Evolutionary conservation across 345 rosid species (phyloP).

Genomic region (Citrus cavaleriei): DNA sequence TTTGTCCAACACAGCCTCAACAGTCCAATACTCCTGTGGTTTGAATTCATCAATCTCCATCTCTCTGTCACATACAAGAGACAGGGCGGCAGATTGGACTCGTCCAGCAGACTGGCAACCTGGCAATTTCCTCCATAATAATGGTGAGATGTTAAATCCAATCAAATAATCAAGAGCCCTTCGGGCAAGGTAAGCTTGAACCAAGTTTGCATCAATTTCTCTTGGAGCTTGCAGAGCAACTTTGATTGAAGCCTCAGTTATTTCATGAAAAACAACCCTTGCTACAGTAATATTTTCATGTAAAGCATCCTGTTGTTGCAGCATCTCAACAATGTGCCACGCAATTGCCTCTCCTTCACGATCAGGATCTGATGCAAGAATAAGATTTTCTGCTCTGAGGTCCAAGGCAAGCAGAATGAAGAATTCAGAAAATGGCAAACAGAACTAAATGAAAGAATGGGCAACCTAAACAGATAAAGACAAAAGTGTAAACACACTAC

Average conservation of each 20-base stretch:
- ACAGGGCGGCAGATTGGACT: slow-evolving; percentile 96
- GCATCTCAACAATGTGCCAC: slow-evolving; percentile 99
- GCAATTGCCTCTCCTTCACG: slow-evolving; percentile 99
- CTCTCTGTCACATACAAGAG: slow-evolving; percentile 92
- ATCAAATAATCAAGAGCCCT: slow-evolving; percentile 97
- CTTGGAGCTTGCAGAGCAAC: slow-evolving; percentile 77
- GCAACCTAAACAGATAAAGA: neutral
- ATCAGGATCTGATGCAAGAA: slow-evolving; percentile 99
- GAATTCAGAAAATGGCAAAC: slow-evolving; percentile 24
- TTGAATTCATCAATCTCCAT: slow-evolving; percentile 83
- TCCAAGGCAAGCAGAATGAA: slow-evolving; percentile 37
- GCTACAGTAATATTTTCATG: slow-evolving; percentile 62
- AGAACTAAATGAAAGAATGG: slow-evolving; percentile 8
- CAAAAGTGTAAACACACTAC: neutral
- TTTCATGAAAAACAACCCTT: slow-evolving; percentile 94
- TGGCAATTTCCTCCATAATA: slow-evolving; percentile 94
- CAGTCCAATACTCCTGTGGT: slow-evolving; percentile 83
- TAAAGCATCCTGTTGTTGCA: slow-evolving; percentile 91
- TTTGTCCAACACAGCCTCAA: slow-evolving; percentile 47
- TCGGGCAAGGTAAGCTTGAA: slow-evolving; percentile 91
- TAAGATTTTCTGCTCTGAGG: slow-evolving; percentile 89
- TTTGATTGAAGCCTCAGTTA: slow-evolving; percentile 89
- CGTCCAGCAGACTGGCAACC: slow-evolving; percentile 99
- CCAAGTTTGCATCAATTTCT: slow-evolving; percentile 78
- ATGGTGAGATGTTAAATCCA: slow-evolving; percentile 92